Conservation (phyloP, 2,329 filamentous ascomycete genomes). For the Diaporthe batatas region DNA sequence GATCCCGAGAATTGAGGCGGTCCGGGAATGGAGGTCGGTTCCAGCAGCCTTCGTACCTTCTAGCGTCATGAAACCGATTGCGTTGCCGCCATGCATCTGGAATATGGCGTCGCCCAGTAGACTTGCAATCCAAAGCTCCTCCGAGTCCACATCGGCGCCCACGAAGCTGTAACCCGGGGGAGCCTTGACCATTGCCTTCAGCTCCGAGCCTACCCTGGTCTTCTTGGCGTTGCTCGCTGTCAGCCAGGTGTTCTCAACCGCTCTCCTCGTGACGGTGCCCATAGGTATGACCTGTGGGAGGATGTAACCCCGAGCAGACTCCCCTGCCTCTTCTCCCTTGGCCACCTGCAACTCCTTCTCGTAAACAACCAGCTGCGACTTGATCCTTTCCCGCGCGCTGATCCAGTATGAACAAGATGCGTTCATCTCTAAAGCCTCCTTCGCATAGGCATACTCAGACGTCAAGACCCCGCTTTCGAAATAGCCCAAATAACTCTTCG, state of each 20-base stretch:
- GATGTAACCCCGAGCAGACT: constrained; percentile 78
- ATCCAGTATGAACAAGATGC: constrained; percentile 99
- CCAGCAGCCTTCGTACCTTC: constrained; percentile 95
- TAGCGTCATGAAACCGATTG: constrained; percentile 98
- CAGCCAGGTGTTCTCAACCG: constrained; percentile 98
- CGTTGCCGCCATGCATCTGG: constrained; percentile 94
- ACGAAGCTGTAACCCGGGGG: constrained; percentile 94
- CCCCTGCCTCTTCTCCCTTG: constrained; percentile 43
- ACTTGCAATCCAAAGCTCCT: constrained; percentile 98
- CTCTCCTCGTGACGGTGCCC: constrained; percentile 94
- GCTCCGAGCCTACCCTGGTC: constrained; percentile 94
- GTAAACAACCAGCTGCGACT: constrained; percentile 95
- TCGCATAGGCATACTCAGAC: constrained; percentile 90
- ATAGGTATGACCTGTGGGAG: constrained; percentile 96
- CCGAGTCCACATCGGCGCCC: constrained; percentile 95
- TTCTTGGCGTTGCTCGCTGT: constrained; percentile 97
- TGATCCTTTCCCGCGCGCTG: constrained; percentile 92
- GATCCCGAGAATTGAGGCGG: constrained; percentile 91
- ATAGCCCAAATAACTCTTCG: constrained; percentile 90
- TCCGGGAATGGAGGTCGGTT: constrained; percentile 94
- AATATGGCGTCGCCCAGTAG: constrained; percentile 95
- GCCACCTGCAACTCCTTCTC: constrained; percentile 67
- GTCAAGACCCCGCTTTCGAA: constrained; percentile 91
- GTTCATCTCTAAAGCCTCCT: constrained; percentile 97
- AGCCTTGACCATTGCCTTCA: constrained; percentile 96